Percentiles rank a stretch among this genome's conserved stretches.
These are phyloP conservation scores for Jackrogersella multiformis DNA, from an alignment of 495 filamentous ascomycete genomes.

Conservation along the genomic window DNA sequence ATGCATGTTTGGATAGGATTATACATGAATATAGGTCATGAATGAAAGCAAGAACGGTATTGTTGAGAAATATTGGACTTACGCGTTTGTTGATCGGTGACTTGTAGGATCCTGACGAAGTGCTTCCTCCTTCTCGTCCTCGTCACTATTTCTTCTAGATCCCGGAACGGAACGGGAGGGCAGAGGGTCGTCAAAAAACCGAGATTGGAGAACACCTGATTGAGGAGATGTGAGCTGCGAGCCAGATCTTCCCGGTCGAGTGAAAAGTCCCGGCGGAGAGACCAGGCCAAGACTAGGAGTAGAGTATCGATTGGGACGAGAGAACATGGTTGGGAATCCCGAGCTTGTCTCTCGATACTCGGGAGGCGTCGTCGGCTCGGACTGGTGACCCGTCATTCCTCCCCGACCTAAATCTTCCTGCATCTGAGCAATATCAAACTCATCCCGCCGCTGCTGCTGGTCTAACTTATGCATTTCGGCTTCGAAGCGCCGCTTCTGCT, in stretches of 20 bases:
- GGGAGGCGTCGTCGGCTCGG: slow-evolving; percentile 96
- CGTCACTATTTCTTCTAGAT: slow-evolving; percentile 84
- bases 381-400: slow-evolving; percentile 71
- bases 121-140: slow-evolving; percentile 75
- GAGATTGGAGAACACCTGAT: slow-evolving; percentile 59
- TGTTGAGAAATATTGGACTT: slow-evolving; percentile 52
- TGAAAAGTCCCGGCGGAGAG: slow-evolving; percentile 80
- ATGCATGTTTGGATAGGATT: not conserved
- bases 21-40: not conserved
- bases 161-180: slow-evolving; percentile 87
- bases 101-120: slow-evolving; percentile 71
- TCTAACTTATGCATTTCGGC: slow-evolving; percentile 88
- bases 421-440: slow-evolving; percentile 82
- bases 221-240: slow-evolving; percentile 72
- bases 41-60: not conserved
- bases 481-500: slow-evolving; percentile 85
- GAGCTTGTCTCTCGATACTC: slow-evolving; percentile 79
- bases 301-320: slow-evolving; percentile 83
- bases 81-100: slow-evolving; percentile 72
- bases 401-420: slow-evolving; percentile 73
- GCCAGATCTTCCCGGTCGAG: slow-evolving; percentile 74
- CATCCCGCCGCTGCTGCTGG: slow-evolving; percentile 79
- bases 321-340: slow-evolving; percentile 75
- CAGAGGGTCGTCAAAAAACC: slow-evolving; percentile 64
- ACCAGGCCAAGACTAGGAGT: slow-evolving; percentile 78